Base-by-base conservation (phyloP, 208 protist species). In the Acanthamoeba healyi region DNA sequence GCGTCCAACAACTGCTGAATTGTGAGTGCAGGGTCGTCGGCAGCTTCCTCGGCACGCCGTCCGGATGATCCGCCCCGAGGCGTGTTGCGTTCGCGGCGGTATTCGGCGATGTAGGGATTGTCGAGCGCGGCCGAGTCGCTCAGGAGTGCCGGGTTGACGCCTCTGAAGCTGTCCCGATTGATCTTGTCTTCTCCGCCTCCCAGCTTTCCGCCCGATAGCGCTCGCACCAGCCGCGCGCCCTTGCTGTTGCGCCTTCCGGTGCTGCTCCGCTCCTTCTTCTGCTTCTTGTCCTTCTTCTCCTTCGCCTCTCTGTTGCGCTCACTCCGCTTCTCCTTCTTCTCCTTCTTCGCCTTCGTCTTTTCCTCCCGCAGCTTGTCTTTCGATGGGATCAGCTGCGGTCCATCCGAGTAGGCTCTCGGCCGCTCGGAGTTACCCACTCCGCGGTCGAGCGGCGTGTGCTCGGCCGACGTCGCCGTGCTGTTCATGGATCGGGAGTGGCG, bases 81-180 rank as follows among this genome's bases (percentile, higher is more conserved):
- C 17, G 74, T 84, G 44, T 84, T 56, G 74, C 74, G 74, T 29
- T 84, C 74, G 44, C 44, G 38, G 24, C 38, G 74, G n/a, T 84
- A 84, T 24, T 84, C 44, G 42, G 44, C 74, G 38, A 84, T 84
- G 74, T 84, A 84, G 26, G 74, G 74, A 29, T 84, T 84, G 74
- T 84, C 74, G 0, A 58, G 74, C n/a, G 42, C 42, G n/a, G 42
- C 74, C 42, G 74, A 84, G 74, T 84, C 74, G 74, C 74, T 84
- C 26, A 84, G 44, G 24, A 84, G 44, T 0, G 74, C 74, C 42
- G 74, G 74, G 74, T 84, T 56, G 29, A 84, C 29, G 38, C 74
- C 74, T 0, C 15, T 58, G 17, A 84, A 36, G 44, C 74, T 84
- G 5, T 84, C 74, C n/a, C 74, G 19, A 40, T 56, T 84, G 74